Conservation (phyloP, 2,329 filamentous ascomycete species). For the Clarireedia hainanense region DNA sequence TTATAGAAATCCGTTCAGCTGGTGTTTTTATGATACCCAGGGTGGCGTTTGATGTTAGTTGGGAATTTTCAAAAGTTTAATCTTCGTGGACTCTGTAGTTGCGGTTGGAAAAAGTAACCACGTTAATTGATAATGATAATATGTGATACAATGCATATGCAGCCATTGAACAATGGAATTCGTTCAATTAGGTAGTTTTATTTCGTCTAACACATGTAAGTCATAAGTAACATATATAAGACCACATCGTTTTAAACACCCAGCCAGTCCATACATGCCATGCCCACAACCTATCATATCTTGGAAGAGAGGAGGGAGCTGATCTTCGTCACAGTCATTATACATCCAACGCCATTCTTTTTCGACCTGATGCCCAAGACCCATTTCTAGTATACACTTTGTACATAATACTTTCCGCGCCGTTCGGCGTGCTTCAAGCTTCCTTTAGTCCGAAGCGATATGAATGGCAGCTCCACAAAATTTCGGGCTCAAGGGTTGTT, state of each 20-base stretch:
- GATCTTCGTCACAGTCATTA: constrained; percentile 9
- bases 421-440: too few relatives aligned
- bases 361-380: constrained; percentile 1
- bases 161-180: background rate
- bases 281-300: constrained; percentile 3
- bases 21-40: background rate
- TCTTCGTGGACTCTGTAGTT: too few relatives aligned
- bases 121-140: background rate
- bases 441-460: too few relatives aligned
- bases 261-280: background rate
- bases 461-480: too few relatives aligned
- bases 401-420: constrained; percentile 3
- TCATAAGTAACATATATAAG: constrained; percentile 7
- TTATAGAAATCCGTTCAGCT: background rate
- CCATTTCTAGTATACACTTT: constrained; percentile 11
- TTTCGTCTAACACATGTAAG: constrained; percentile 1
- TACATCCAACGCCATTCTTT: constrained; percentile 7
- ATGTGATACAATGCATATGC: background rate
- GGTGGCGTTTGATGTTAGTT: too few relatives aligned
- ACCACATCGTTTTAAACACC: background rate
- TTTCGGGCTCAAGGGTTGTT: constrained; percentile 52
- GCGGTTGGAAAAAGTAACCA: background rate
- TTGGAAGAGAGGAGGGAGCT: constrained; percentile 10
- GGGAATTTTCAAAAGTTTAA: background rate
- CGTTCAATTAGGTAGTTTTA: constrained; percentile 2